Percentiles rank a stretch among this genome's conserved stretches.
These are phyloP conservation scores for Irpex sp. DNA, from an alignment of 1,284 basidiomycete species.

Conservation along the genomic window DNA sequence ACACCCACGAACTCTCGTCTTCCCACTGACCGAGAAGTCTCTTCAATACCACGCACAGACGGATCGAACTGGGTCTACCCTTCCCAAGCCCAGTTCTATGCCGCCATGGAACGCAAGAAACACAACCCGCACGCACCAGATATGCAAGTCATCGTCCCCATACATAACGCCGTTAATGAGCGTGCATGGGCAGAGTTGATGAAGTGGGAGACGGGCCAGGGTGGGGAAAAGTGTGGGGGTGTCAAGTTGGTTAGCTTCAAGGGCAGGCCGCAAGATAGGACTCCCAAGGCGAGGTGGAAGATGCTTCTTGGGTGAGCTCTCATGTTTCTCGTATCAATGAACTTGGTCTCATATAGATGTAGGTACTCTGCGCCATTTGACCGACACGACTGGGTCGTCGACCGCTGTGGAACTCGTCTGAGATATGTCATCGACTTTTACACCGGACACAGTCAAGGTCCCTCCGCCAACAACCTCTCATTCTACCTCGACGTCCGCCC, in stretches of 20 bases:
- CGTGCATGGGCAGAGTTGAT: constrained; percentile 90
- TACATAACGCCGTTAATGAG: constrained; percentile 99
- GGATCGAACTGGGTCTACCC: constrained; percentile 94
- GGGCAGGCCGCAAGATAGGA: constrained; percentile 71
- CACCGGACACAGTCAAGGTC: constrained; percentile 65
- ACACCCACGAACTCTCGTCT: constrained; percentile 30
- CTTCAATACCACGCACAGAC: constrained; percentile 79
- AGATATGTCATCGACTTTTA: constrained; percentile 99
- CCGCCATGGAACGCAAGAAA: constrained; percentile 93
- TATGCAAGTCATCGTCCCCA: constrained; percentile 96
- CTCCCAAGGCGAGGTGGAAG: constrained; percentile 81
- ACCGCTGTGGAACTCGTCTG: constrained; percentile 84
- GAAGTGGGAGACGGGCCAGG: constrained; percentile 84
- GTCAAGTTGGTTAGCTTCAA: constrained; percentile 84
- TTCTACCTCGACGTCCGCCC: constrained; percentile 96
- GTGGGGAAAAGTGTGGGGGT: constrained; percentile 81
- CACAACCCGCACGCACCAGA: constrained; percentile 79
- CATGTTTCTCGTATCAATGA: not conserved
- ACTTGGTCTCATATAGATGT: constrained; percentile 7
- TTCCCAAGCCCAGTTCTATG: constrained; percentile 96
- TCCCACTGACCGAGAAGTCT: constrained; percentile 73
- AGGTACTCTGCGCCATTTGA: constrained; percentile 96
- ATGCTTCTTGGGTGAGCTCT: constrained; percentile 81
- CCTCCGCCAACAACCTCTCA: constrained; percentile 47
- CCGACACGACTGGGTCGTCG: constrained; percentile 96